These are phyloP conservation scores for Aspergillus vadensis DNA, from an alignment of 2,329 filamentous ascomycete species.

Conservation along the genomic window DNA sequence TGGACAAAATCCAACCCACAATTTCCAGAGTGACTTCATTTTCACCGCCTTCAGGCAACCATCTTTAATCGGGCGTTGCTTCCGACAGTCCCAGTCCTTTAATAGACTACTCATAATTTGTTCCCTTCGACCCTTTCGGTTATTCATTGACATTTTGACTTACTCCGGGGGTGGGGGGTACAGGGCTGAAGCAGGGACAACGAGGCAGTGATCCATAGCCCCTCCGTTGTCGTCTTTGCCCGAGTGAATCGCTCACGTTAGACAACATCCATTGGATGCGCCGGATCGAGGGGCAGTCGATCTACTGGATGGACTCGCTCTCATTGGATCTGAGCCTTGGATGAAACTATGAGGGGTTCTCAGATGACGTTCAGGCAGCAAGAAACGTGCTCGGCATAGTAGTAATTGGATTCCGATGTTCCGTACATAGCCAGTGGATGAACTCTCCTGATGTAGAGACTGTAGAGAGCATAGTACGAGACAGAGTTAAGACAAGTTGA, in stretches of 20 bases:
- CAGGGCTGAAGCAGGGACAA: background rate
- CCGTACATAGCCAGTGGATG: background rate
- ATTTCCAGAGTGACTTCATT: background rate
- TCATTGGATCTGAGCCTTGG: background rate
- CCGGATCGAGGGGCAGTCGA: conserved; percentile 1
- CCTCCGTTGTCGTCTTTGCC: background rate
- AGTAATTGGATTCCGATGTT: background rate
- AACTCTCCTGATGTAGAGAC: no score
- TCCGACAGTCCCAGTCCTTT: background rate
- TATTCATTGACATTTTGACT: background rate
- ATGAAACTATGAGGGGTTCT: conserved; percentile 6
- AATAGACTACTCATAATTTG: no score
- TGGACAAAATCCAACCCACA: no score
- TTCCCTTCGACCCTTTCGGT: background rate
- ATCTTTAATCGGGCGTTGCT: background rate
- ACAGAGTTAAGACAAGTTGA: background rate
- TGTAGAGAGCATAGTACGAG: background rate
- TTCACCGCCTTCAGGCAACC: background rate
- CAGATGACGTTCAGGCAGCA: conserved; percentile 3
- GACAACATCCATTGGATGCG: background rate
- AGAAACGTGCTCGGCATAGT: background rate
- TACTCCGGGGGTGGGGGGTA: background rate
- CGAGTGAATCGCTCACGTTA: background rate
- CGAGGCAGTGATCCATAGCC: background rate
- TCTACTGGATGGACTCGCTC: background rate